phyloP scores from a whole-genome alignment of 2,329 filamentous ascomycete species.

The Sclerotinia subarctica region DNA sequence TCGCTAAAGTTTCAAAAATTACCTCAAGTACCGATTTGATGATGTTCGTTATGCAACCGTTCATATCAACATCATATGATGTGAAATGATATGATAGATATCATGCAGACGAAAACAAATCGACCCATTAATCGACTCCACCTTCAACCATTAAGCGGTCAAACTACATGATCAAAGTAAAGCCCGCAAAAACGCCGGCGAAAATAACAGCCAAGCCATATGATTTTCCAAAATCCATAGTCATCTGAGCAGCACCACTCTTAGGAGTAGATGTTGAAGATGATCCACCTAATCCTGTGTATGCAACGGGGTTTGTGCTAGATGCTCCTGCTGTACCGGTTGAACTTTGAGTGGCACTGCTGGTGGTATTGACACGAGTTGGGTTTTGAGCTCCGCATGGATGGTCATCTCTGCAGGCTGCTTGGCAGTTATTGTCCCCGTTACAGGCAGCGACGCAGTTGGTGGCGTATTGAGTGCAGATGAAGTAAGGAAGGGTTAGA shows the following conservation, averaged over 20 bases:
- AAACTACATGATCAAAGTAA: constrained; percentile 51
- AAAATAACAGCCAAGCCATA: constrained; percentile 55
- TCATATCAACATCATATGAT: constrained; percentile 1
- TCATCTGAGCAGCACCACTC: constrained; percentile 39
- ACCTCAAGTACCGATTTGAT: constrained; percentile 24
- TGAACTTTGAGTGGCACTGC: constrained; percentile 41
- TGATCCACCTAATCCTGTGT: constrained; percentile 44
- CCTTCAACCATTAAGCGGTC: not conserved
- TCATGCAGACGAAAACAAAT: not conserved
- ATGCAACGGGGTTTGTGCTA: constrained; percentile 38
- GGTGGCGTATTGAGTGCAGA: constrained; percentile 67
- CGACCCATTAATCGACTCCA: not conserved
- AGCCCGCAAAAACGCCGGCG: constrained; percentile 55
- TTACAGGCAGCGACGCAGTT: constrained; percentile 63
- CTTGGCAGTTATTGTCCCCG: constrained; percentile 55
- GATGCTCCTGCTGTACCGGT: constrained; percentile 42
- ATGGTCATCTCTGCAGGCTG: constrained; percentile 60
- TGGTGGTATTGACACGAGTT: constrained; percentile 55
- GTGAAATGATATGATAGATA: not conserved
- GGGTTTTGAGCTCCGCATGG: constrained; percentile 71
- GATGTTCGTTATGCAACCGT: constrained; percentile 26
- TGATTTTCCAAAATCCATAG: constrained; percentile 52
- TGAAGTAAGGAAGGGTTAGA: constrained; percentile 73
- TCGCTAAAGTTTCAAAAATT: constrained; percentile 24
- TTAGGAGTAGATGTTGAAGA: constrained; percentile 28